Percentiles rank a stretch among this genome's conserved stretches.
phyloP scores from a whole-genome alignment of 164 flowering plant genomes.

The Sextonia rubra region DNA sequence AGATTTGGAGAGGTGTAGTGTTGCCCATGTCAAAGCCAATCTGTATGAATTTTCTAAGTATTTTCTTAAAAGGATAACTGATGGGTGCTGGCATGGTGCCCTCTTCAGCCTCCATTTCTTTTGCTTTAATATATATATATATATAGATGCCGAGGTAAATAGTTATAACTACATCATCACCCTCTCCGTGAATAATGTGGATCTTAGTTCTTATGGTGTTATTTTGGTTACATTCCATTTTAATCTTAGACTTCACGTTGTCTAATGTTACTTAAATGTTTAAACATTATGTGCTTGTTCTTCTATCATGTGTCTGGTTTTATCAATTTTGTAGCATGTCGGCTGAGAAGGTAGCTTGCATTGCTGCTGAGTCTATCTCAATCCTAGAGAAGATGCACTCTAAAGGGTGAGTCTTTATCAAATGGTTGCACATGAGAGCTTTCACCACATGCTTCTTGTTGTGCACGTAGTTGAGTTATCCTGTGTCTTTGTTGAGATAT shows the following conservation, averaged over 20 bases:
- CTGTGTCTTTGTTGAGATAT: not conserved
- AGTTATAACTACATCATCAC: no score
- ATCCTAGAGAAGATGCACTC: slow-evolving; percentile 87
- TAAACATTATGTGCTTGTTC: not conserved
- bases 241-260: no score
- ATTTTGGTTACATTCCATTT: not conserved
- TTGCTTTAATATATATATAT: no score
- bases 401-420: slow-evolving; percentile 48
- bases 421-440: not conserved
- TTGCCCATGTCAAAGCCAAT: no score
- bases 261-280: not conserved
- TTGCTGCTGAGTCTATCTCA: slow-evolving; percentile 83
- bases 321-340: slow-evolving; percentile 56
- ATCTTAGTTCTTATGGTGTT: not conserved
- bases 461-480: not conserved
- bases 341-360: slow-evolving; percentile 82
- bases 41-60: no score
- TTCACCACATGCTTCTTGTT: not conserved
- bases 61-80: no score
- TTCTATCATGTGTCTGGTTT: not conserved
- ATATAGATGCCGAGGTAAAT: no score
- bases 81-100: no score
- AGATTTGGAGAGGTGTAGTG: no score
- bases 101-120: no score
- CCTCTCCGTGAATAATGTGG: no score